A percentile compares a stretch with the other conserved stretches of the same genome.
Evolutionary conservation across 106 monocot genomes (phyloP).

Genomic region (Phalaenopsis equestris): DNA sequence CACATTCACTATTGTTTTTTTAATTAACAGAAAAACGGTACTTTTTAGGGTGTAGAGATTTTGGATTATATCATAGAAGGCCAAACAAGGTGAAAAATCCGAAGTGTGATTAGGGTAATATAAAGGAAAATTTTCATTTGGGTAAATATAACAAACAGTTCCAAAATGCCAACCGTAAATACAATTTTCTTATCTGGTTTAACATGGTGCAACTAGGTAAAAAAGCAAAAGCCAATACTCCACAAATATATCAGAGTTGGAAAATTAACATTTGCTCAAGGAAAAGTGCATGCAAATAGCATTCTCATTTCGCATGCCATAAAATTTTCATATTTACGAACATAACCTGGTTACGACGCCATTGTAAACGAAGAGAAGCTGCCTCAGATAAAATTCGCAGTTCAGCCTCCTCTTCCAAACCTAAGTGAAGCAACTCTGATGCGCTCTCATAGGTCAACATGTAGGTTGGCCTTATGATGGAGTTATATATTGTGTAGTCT

Average conservation of each 20-base stretch:
- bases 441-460: constrained; percentile 99
- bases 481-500: constrained; percentile 75
- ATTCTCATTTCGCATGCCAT: neutral
- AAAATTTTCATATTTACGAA: neutral
- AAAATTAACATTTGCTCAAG: neutral
- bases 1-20: too few relatives aligned
- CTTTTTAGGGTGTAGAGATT: too few relatives aligned
- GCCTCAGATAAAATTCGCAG: constrained; percentile 78
- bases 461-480: constrained; percentile 84
- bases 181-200: neutral
- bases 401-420: constrained; percentile 92
- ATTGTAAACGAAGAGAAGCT: constrained; percentile 68
- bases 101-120: too few relatives aligned
- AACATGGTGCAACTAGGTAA: neutral
- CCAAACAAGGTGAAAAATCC: too few relatives aligned
- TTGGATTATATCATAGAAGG: too few relatives aligned
- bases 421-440: constrained; percentile 78
- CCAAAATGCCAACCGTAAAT: neutral
- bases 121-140: too few relatives aligned
- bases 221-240: neutral
- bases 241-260: neutral
- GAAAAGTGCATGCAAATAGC: neutral
- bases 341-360: constrained; percentile 79
- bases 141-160: neutral
- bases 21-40: too few relatives aligned